Conservation (phyloP, 495 filamentous ascomycete species). For the Hypoxylon fragiforme region DNA sequence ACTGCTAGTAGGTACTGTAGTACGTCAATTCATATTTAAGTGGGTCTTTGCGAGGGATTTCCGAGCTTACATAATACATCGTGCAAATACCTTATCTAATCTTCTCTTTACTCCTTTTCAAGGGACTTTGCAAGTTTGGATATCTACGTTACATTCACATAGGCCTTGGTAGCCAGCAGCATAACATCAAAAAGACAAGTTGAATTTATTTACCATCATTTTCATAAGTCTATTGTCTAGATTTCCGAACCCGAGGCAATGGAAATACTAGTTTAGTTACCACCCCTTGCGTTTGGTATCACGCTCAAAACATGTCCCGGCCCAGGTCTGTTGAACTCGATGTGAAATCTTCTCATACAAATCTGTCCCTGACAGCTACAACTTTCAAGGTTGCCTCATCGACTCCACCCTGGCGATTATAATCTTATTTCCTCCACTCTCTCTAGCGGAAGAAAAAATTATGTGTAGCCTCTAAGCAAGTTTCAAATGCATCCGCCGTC, state of each 20-base stretch:
- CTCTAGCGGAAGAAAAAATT: neutral
- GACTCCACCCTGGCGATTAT: conserved; percentile 5
- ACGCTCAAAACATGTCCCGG: conserved; percentile 14
- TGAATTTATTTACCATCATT: too few species aligned
- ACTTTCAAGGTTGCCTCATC: conserved; percentile 8
- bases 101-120: too few species aligned
- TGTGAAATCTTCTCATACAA: conserved; percentile 25
- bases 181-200: too few species aligned
- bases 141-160: too few species aligned
- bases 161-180: too few species aligned
- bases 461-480: conserved; percentile 21
- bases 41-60: conserved; percentile 11
- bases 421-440: conserved; percentile 1
- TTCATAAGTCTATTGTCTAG: conserved; percentile 3
- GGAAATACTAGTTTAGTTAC: neutral
- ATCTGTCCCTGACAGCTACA: conserved; percentile 17
- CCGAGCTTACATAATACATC: neutral
- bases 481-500: conserved; percentile 9
- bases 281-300: conserved; percentile 19
- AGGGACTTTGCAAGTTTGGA: too few species aligned
- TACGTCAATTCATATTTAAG: too few species aligned
- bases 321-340: conserved; percentile 9
- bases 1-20: too few species aligned
- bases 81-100: too few species aligned
- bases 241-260: neutral